Evolutionary conservation across 1,139 yeast genomes (phyloP).

Genomic region (Candida smagusa): DNA sequence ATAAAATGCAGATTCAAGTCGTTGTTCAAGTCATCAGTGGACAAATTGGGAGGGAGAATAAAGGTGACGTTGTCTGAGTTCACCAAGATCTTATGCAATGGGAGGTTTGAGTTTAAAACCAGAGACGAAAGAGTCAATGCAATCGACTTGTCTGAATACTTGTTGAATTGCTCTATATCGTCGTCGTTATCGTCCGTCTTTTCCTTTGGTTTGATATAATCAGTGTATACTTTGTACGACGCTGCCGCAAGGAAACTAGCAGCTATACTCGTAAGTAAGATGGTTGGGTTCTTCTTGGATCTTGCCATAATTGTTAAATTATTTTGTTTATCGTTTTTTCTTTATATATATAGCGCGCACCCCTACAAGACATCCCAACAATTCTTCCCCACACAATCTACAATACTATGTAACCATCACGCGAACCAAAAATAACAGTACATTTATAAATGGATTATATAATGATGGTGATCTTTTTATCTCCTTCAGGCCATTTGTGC

Average conservation of each 20-base stretch:
- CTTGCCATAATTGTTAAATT: not conserved
- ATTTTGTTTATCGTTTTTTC: not conserved
- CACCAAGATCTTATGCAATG: conserved; percentile 37
- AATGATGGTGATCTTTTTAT: conserved; percentile 29
- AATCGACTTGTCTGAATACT: conserved; percentile 33
- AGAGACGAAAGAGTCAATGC: conserved; percentile 46
- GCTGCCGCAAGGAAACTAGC: conserved; percentile 38
- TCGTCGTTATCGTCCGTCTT: conserved; percentile 2
- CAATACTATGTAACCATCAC: conserved; percentile 37
- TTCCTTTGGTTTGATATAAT: conserved; percentile 10
- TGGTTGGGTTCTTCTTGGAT: conserved; percentile 22
- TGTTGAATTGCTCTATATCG: conserved; percentile 5
- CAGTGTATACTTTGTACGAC: conserved; percentile 32
- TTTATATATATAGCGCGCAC: not conserved
- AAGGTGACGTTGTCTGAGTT: conserved; percentile 43
- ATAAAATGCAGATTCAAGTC: conserved; percentile 13
- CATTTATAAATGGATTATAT: conserved; percentile 29
- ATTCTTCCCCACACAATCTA: not conserved
- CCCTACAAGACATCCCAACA: not conserved
- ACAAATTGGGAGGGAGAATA: conserved; percentile 45
- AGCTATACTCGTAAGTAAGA: conserved; percentile 35
- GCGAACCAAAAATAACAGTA: conserved; percentile 37
- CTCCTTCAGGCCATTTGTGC: conserved; percentile 57
- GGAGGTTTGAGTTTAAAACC: conserved; percentile 37
- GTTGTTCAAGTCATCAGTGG: conserved; percentile 37